These are phyloP conservation scores for Globisporangium barbulae DNA, from an alignment of 352 stramenopile genomes.

Conservation along the genomic window DNA sequence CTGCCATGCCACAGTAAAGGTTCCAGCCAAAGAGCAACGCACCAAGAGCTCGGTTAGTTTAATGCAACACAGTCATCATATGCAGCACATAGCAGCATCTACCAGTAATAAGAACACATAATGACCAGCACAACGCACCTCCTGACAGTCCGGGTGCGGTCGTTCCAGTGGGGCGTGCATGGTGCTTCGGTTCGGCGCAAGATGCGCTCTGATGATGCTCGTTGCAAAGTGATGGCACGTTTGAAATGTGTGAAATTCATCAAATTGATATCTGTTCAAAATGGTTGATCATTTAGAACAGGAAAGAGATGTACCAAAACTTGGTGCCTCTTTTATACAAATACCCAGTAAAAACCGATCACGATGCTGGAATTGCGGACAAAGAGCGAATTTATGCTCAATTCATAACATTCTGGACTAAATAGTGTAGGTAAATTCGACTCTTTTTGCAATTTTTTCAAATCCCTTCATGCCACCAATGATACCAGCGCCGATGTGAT, in stretches of 20 bases:
- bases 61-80: not conserved
- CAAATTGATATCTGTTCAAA: too few relatives aligned
- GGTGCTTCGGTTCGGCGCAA: constrained; percentile 1
- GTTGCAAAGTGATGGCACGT: constrained; percentile 10
- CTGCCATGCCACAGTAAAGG: constrained; percentile 22
- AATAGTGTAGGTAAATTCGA: too few relatives aligned
- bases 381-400: too few relatives aligned
- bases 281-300: too few relatives aligned
- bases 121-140: constrained; percentile 32
- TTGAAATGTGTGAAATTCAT: too few relatives aligned
- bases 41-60: not conserved
- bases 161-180: constrained; percentile 84
- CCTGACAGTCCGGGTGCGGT: constrained; percentile 76
- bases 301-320: too few relatives aligned
- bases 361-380: too few relatives aligned
- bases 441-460: too few relatives aligned
- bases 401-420: too few relatives aligned
- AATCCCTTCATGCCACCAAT: not conserved
- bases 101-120: not conserved
- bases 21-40: not conserved
- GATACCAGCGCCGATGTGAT: not conserved
- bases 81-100: not conserved
- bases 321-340: too few relatives aligned
- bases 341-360: too few relatives aligned
- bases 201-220: not conserved